Percentiles rank a stretch among this genome's conserved stretches.
Conservation (phyloP, 257 asterid genomes). For the Plantago major region DNA sequence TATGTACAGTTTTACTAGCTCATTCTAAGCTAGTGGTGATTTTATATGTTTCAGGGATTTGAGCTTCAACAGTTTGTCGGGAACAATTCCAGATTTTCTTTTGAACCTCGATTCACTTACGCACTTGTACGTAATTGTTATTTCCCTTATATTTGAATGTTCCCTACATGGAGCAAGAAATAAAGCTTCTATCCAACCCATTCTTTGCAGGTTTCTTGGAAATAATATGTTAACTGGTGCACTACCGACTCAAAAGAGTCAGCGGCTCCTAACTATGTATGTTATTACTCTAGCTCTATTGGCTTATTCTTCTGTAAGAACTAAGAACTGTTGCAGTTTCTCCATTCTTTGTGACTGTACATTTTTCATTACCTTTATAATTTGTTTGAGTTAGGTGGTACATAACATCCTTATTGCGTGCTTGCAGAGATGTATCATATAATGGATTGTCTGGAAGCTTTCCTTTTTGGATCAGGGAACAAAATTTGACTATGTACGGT, state of each 20-base stretch:
- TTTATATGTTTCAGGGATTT: slow-evolving; percentile 58
- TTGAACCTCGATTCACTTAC: slow-evolving; percentile 48
- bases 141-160: too few relatives aligned
- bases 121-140: slow-evolving; percentile 42
- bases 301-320: not conserved
- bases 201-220: slow-evolving; percentile 69
- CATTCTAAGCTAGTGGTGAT: too few relatives aligned
- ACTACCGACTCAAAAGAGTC: slow-evolving; percentile 45
- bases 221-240: slow-evolving; percentile 58
- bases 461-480: slow-evolving; percentile 59
- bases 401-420: too few relatives aligned
- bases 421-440: slow-evolving; percentile 67
- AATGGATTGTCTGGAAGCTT: slow-evolving; percentile 64
- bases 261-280: slow-evolving; percentile 41
- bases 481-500: slow-evolving; percentile 10
- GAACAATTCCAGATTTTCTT: slow-evolving; percentile 47
- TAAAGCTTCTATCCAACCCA: not conserved
- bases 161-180: not conserved
- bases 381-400: not conserved
- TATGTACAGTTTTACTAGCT: not conserved
- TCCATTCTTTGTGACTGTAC: not conserved
- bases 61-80: slow-evolving; percentile 84
- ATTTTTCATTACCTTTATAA: too few relatives aligned
- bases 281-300: slow-evolving; percentile 13
- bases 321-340: too few relatives aligned